Conservation (phyloP, 2,329 filamentous ascomycete genomes). For the Colletotrichum viniferum region DNA sequence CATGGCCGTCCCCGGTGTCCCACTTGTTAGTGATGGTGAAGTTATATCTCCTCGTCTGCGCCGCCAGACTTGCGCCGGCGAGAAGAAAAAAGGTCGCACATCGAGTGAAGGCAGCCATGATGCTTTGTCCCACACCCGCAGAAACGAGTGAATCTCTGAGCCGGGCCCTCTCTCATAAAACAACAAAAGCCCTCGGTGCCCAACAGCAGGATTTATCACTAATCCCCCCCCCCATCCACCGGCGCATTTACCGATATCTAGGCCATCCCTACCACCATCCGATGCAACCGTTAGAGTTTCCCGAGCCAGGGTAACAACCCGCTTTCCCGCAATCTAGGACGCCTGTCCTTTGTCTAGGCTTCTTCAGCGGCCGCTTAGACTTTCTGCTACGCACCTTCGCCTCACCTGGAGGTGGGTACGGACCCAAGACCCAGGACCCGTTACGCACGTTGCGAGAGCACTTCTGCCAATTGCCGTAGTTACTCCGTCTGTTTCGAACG, state of each 20-base stretch:
- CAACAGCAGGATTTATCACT: background rate
- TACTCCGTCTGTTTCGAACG: background rate
- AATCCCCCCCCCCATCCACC: background rate
- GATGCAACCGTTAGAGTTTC: background rate
- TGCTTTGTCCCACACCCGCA: background rate
- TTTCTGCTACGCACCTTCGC: background rate
- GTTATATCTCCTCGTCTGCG: conserved; percentile 8
- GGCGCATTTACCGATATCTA: background rate
- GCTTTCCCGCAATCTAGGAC: background rate
- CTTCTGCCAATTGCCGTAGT: background rate
- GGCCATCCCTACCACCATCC: background rate
- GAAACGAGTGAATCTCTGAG: background rate
- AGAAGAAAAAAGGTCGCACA: background rate
- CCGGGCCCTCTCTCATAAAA: background rate
- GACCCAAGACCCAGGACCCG: background rate
- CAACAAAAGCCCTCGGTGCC: background rate
- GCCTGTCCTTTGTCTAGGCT: background rate
- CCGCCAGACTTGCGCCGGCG: background rate
- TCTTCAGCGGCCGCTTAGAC: background rate
- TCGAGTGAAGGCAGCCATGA: background rate
- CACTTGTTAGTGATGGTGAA: conserved; percentile 16
- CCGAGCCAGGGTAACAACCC: background rate
- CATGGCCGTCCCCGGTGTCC: conserved; percentile 3
- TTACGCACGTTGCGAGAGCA: background rate
- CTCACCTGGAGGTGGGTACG: background rate